A percentile compares a stretch with the other conserved stretches of the same genome.
Conservation (phyloP, 176 grass and related monocot species). For the Phragmites australis region DNA sequence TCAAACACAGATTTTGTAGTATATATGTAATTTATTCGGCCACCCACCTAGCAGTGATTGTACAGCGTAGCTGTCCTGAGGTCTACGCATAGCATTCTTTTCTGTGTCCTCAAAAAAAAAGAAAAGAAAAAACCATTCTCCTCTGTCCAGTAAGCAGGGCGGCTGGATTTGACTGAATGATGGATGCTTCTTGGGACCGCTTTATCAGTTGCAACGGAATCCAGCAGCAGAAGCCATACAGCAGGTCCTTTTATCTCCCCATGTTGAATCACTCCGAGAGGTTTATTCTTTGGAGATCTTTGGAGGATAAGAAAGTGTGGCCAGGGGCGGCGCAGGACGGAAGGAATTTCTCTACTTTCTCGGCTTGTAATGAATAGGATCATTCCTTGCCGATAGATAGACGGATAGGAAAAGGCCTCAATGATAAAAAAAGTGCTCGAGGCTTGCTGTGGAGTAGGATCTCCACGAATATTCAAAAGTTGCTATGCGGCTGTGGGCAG, state of each 20-base stretch:
- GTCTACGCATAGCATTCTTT: not conserved
- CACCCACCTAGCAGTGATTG: not conserved
- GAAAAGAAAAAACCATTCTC: too few species aligned
- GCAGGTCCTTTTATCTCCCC: not conserved
- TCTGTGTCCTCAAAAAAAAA: too few species aligned
- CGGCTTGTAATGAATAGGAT: slow-evolving; percentile 35
- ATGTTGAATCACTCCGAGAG: not conserved
- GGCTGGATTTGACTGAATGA: not conserved
- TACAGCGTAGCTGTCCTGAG: not conserved
- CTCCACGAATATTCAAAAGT: slow-evolving; percentile 35
- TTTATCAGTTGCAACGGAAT: not conserved
- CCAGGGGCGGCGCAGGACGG: slow-evolving; percentile 22
- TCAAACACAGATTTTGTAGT: too few species aligned
- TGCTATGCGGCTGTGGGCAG: not conserved
- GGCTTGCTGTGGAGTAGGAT: slow-evolving; percentile 34
- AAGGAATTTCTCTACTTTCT: slow-evolving; percentile 40
- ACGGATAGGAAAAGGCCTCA: slow-evolving; percentile 25
- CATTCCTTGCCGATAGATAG: slow-evolving; percentile 47
- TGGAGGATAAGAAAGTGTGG: slow-evolving; percentile 52
- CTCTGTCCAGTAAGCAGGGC: not conserved
- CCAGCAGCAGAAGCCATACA: not conserved
- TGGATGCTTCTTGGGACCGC: not conserved
- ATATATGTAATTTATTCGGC: not conserved
- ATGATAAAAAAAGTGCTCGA: not conserved
- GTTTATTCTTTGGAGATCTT: slow-evolving; percentile 52